Evolutionary conservation across 2,329 filamentous ascomycete genomes (phyloP).

Genomic region (Fusarium falciforme): DNA sequence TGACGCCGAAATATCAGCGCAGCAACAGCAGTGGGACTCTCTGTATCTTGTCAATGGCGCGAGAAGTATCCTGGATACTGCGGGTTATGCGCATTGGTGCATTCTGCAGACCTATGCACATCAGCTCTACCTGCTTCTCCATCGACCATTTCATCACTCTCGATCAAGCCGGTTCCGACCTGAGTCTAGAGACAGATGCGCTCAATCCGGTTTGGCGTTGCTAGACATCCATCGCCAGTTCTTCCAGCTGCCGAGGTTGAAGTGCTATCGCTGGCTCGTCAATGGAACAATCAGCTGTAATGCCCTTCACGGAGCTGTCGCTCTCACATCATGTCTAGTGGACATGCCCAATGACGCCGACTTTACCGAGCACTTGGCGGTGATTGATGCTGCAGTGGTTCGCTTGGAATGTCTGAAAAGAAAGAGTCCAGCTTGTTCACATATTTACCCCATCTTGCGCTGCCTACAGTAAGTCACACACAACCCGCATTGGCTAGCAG

Average conservation of each 20-base stretch:
- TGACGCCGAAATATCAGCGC: neutral
- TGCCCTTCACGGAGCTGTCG: constrained; percentile 28
- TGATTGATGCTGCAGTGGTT: constrained; percentile 6
- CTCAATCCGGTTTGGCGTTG: constrained; percentile 19
- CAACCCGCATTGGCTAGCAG: too few species aligned
- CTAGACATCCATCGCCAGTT: constrained; percentile 29
- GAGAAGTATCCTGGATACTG: constrained; percentile 22
- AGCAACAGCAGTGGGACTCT: constrained; percentile 25
- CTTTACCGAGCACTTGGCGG: neutral
- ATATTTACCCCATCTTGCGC: constrained; percentile 18
- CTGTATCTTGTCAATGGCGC: constrained; percentile 17
- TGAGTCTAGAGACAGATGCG: constrained; percentile 17
- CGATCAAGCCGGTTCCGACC: constrained; percentile 6
- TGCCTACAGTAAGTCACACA: constrained; percentile 20
- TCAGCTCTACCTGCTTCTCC: constrained; percentile 33
- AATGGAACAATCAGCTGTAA: constrained; percentile 22
- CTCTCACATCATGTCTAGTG: constrained; percentile 25
- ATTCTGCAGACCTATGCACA: constrained; percentile 31
- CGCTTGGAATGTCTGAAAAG: constrained; percentile 16
- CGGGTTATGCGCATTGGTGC: constrained; percentile 33
- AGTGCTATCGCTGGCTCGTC: constrained; percentile 26
- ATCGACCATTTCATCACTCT: constrained; percentile 23
- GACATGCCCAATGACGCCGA: constrained; percentile 15
- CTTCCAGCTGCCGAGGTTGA: constrained; percentile 24
- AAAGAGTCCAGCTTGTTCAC: constrained; percentile 18